phyloP scores from a whole-genome alignment of 495 filamentous ascomycete species.

The Friedmanniomyces endolithicus region DNA sequence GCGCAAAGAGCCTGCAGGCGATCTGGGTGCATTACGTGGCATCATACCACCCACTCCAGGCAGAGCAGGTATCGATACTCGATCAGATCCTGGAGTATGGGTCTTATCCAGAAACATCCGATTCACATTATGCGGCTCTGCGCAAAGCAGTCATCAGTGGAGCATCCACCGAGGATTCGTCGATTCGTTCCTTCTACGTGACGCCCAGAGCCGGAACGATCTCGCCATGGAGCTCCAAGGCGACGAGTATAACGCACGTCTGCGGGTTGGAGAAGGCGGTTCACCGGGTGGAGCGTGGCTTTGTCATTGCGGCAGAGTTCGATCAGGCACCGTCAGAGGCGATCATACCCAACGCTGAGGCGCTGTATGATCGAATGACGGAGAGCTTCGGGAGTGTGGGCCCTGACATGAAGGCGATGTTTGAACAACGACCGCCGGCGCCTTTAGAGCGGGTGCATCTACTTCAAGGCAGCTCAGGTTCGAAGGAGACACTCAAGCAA shows the following conservation, averaged over 20 bases:
- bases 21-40: constrained; percentile 50
- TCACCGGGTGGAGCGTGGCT: constrained; percentile 76
- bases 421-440: constrained; percentile 58
- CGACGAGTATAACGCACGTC: constrained; percentile 85
- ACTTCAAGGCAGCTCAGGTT: constrained; percentile 44
- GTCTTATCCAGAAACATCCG: constrained; percentile 35
- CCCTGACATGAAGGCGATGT: constrained; percentile 63
- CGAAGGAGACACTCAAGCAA: constrained; percentile 58
- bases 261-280: constrained; percentile 64
- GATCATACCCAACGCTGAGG: constrained; percentile 51
- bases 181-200: constrained; percentile 48
- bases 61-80: constrained; percentile 36
- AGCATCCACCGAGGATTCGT: constrained; percentile 32
- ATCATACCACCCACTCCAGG: constrained; percentile 22
- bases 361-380: constrained; percentile 88
- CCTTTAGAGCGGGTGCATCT: constrained; percentile 64
- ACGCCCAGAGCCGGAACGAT: constrained; percentile 70
- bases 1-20: constrained; percentile 44
- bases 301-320: constrained; percentile 54
- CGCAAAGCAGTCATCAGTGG: constrained; percentile 25
- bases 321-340: constrained; percentile 34
- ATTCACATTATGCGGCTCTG: constrained; percentile 26
- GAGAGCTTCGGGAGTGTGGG: constrained; percentile 52
- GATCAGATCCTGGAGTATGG: constrained; percentile 54
- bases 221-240: constrained; percentile 94